Base-by-base conservation (phyloP, 1,139 yeast species). In the Spencermartinsiella ligniputridi region DNA sequence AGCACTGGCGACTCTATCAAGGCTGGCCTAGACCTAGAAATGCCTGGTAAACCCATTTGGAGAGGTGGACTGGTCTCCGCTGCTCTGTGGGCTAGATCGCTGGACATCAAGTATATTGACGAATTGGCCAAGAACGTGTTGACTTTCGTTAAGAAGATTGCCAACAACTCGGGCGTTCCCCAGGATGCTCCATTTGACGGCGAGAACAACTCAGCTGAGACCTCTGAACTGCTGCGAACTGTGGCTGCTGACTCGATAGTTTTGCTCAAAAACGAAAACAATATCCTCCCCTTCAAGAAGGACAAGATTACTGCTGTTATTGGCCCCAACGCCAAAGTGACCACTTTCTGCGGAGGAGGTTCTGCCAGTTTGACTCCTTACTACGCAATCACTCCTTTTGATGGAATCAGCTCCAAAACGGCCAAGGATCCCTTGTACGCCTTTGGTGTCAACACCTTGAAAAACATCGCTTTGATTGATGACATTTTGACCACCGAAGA, bases 41-140 rank as follows among this genome's bases (percentile, higher is more conserved):
- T 78, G 81, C 85, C 84, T 1, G 84, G 84, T 35, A 77, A 79
- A 6, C 61, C 79, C 24, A 60, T 70, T 40, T 70, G 71, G 62
- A 67, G 83, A 63, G 67, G 70, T 30, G 47, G 56, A 17, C 66
- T 65, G 18, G 63, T 70, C 15, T 48, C 42, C 15, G 49, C 48
- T 25, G 49, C 58, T 4, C 37, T 60, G n/a, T 35, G 29, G 17
- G 27, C 54, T 48, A 63, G 52, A 41, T 47, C 46, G 18, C 45
- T 58, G 36, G 39, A 45, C 5, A 45, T 39, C 6, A 38, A 52
- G 25, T 66, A 63, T 32, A 58, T 63, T 20, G 72, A 79, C 50
- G 72, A 68, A 16, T 70, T 78, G 50, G 81, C 68, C 39, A 61
- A 75, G 42, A 55, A 62, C 24, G 73, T 79, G 21, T 67, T 79